Base-by-base conservation (phyloP, 2,329 filamentous ascomycete genomes). In the Ophiostoma sp. region DNA sequence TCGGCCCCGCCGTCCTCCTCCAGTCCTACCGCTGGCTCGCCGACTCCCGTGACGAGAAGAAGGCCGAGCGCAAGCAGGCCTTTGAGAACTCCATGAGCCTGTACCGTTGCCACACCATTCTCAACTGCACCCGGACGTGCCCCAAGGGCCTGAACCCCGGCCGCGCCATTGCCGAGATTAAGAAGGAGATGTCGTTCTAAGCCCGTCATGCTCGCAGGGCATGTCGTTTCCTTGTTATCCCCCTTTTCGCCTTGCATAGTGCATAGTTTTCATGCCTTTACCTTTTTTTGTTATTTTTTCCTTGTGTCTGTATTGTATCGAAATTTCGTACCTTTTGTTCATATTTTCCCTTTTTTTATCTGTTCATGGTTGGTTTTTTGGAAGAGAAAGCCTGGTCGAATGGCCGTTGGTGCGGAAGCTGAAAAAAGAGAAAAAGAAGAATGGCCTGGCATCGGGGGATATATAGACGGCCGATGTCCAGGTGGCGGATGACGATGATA, bases 61-160 rank as follows among this genome's bases (percentile, higher is more conserved):
- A 88, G 79, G 91, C 88, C 74, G 91, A 97, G 88, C 92, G 96
- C 82, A 96, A 96, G 89, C 90, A 91, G 77, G 93, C 92, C 74
- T 88, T 99, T 79, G 95, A 99, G 85, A 99, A 99, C 89, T 96
- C 92, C 82, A 99, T 99, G 96, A 97, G 93, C 84, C 83, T 99
- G 83, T 99, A 99, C 89, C 90, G 96, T 81, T 99, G 96, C 89
- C 96, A 99, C 88, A 99, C 96, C 76, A 99, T 99, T 82, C 90
- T 99, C 79, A 99, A 99, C 89, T 99, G 95, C 90, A 95, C 95
- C 78, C 89, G 94, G 83, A 97, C 95, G 72, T 99, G 96, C 85
- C 96, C 96, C 81, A 99, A 99, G 93, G 96, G 96, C 63, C 85
- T 99, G 79, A 99, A 99, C 87, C 96, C 96, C 25, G 96, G 93